phyloP scores from a whole-genome alignment of 352 stramenopile genomes.

The Pilasporangium apinafurcum region DNA sequence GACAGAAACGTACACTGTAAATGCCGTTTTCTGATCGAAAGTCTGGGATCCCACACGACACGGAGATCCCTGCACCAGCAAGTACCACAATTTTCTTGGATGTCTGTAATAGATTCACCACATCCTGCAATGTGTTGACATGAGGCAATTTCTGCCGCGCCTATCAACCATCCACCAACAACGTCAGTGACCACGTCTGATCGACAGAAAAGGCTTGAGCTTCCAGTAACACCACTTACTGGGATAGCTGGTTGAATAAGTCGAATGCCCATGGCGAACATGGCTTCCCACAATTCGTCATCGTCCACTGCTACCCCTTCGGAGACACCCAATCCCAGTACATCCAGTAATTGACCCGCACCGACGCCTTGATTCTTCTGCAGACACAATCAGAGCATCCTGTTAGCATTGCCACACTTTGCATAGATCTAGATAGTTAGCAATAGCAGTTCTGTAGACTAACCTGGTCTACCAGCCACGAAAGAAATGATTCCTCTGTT shows the following conservation, averaged over 20 bases:
- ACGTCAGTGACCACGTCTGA: not conserved
- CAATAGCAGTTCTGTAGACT: too few species aligned
- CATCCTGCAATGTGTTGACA: constrained; percentile 69
- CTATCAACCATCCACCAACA: constrained; percentile 9
- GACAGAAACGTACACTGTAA: constrained; percentile 69
- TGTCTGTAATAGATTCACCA: constrained; percentile 58
- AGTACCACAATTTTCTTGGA: constrained; percentile 91
- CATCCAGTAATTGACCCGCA: constrained; percentile 69
- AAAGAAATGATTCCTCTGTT: constrained; percentile 75
- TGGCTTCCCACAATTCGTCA: constrained; percentile 79
- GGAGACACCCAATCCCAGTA: constrained; percentile 69
- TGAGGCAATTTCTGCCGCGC: constrained; percentile 41
- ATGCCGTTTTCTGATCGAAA: constrained; percentile 94
- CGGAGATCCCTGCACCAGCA: constrained; percentile 93
- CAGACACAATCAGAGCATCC: too few species aligned
- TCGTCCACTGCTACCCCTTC: constrained; percentile 72
- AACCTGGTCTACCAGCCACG: constrained; percentile 62
- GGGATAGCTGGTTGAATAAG: constrained; percentile 62
- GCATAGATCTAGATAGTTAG: too few species aligned
- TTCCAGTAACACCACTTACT: constrained; percentile 12
- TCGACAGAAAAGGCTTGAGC: not conserved
- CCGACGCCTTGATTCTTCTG: constrained; percentile 59
- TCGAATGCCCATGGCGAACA: constrained; percentile 81
- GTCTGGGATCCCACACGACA: constrained; percentile 97
- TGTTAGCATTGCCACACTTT: too few species aligned